Conservation (phyloP, 345 rosid species). For the Eucalyptus paniculata region DNA sequence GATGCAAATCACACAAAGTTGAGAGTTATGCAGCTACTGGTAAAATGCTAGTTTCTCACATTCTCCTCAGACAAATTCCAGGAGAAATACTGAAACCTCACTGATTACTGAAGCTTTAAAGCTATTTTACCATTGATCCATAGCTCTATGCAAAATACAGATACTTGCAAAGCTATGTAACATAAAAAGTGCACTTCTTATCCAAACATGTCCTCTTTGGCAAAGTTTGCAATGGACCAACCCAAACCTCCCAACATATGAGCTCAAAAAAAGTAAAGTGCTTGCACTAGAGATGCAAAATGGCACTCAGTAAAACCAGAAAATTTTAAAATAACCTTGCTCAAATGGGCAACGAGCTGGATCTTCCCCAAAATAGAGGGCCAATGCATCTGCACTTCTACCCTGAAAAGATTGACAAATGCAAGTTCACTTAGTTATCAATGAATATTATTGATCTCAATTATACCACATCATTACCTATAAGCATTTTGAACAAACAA, state of each 20-base stretch:
- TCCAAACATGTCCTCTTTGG: background rate
- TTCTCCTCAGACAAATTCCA: background rate
- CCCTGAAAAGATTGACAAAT: constrained; percentile 29
- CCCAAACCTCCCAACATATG: background rate
- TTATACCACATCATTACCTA: background rate
- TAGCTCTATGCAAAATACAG: background rate
- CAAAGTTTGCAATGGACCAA: background rate
- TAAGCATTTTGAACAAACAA: background rate
- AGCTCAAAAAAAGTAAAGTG: background rate
- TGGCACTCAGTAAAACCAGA: background rate
- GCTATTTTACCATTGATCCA: background rate
- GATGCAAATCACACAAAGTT: background rate
- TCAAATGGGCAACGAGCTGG: constrained; percentile 88
- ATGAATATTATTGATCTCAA: background rate
- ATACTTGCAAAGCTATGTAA: background rate
- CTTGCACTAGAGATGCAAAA: background rate
- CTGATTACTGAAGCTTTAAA: background rate
- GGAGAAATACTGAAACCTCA: background rate
- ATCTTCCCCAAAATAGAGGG: constrained; percentile 92
- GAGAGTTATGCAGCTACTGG: background rate
- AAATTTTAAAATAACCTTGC: constrained; percentile 41
- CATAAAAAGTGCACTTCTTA: background rate
- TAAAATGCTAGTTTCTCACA: background rate
- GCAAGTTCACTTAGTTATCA: background rate
- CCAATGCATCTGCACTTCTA: constrained; percentile 74